phyloP scores from a whole-genome alignment of 768 basidiomycete genomes.

The Trametes meyenii region DNA sequence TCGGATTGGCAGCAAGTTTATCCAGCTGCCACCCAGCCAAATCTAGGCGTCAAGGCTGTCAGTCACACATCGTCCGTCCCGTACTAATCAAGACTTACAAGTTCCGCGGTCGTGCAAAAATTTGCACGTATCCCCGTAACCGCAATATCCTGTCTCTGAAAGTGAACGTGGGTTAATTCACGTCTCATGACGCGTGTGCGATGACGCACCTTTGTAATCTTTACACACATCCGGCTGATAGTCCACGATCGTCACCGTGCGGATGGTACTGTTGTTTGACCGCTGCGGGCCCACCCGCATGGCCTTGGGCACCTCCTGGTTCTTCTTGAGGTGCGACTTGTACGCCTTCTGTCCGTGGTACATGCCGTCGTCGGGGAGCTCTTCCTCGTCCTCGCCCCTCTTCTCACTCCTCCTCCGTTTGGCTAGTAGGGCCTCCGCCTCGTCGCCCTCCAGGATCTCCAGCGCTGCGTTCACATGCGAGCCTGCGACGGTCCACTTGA shows the following conservation, averaged over 20 bases:
- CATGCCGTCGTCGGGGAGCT: conserved; percentile 76
- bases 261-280: conserved; percentile 73
- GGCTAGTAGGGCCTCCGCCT: conserved; percentile 74
- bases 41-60: conserved; percentile 48
- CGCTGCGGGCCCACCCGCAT: conserved; percentile 86
- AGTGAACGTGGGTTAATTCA: conserved; percentile 7
- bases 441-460: conserved; percentile 83
- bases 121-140: conserved; percentile 98
- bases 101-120: conserved; percentile 98
- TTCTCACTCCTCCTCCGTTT: conserved; percentile 65
- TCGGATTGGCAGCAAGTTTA: conserved; percentile 81
- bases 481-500: conserved; percentile 76
- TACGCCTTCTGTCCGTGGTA: conserved; percentile 88
- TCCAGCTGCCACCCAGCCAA: conserved; percentile 99
- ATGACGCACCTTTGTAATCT: conserved; percentile 89
- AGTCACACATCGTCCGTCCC: conserved; percentile 27
- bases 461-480: conserved; percentile 74
- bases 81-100: conserved; percentile 53
- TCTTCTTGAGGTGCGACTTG: conserved; percentile 78
- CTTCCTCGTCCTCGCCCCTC: conserved; percentile 55
- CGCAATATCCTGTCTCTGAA: conserved; percentile 96
- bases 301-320: conserved; percentile 81
- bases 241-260: conserved; percentile 93
- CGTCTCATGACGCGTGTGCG: conserved; percentile 2
- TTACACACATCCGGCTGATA: conserved; percentile 99